Base-by-base conservation (phyloP, 768 basidiomycete species). In the Psilocybe cyanescens region DNA sequence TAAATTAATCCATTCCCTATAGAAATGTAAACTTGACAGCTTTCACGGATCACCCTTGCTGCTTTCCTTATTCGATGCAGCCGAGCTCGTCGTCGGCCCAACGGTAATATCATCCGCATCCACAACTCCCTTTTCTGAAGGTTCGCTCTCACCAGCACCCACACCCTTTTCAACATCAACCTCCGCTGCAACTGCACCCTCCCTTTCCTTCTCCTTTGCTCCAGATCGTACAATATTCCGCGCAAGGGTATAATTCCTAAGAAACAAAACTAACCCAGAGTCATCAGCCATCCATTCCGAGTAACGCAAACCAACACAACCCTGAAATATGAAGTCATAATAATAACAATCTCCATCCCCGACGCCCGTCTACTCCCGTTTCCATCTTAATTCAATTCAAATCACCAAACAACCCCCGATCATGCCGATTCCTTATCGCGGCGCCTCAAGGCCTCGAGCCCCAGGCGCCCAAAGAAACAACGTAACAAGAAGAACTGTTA, bases 161-260 rank as follows among this genome's bases (percentile, higher is more conserved):
- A 61, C 71, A 14, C 67, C 71, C 59, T 73, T 70, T 51, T 76
- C 76, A 30, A 69, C 29, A n/a, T 53, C 49, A 50, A 30, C 29
- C 28, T 31, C 24, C 3, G 17, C 24, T 29, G 16, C 30, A 31
- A 7, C 49, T 14, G 9, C 59, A 50, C 71, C 64, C 48, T 60
- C 57, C 29, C 59, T 60, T 19, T 65, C 71, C 60, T 72, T 71
- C 65, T 78, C 76, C n/a, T 67, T 62, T 17, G 75, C 80, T 5
- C 65, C 75, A 7, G 74, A 75, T 24, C 72, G 78, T 16, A 86
- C 77, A 30, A 81, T 73, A 44, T 75, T 78, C 2, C 88, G 81
- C 50, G 83, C 73, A 24, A 91, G 74, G 31, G 86, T 80, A 72
- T 92, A 91, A 29, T 78, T 77, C 53, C 85, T 79, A 28, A 92